Evolutionary conservation across 2,329 filamentous ascomycete genomes (phyloP), one percentile per base, ranked within the genome.

Genomic region (Colletotrichum lupini): DNA sequence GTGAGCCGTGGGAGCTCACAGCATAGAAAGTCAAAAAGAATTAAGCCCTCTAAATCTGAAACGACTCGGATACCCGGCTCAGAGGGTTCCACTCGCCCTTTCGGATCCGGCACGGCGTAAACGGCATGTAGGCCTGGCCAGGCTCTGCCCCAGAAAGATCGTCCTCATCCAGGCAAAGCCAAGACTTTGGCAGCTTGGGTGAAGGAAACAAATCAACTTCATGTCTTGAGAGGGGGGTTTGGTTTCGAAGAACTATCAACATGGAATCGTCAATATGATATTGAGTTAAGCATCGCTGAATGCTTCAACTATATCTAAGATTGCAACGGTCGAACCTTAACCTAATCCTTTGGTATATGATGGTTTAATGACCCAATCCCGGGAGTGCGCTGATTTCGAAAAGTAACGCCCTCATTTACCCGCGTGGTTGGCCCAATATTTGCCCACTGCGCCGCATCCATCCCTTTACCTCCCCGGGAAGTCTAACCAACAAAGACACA

Each of bases 101-200:
- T 67, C 62, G 62, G 68, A 37, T 69, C 60, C 59, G 67, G 67
- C 67, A 69, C 67, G 67, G 67, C 37, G 35, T 58, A 19, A 19
- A 35, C 67, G 67, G 67, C 67, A 69, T 28, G 67, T 14, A 53
- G 28, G 58, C 35, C 59, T 70, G 53, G 55, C 42, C 32, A 32
- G 46, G 26, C 28, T n/a, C 30, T 55, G 12, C 64, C 67, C 63
- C 68, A 62, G 57, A 72, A 58, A 67, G 68, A 72, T 72, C 63
- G 64, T 52, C 68, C 68, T 72, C 24, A 58, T 22, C 57, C 37
- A 52, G 4, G 58, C 37, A 61, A 32, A 72, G 68, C 68, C 68
- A 72, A 72, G 68, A 56, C 64, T 72, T 68, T 72, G 64, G 61
- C 32, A 59, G 35, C 46, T 67, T 49, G 1, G 26, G 2, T 35